These are phyloP conservation scores for Prunus mongolica DNA, from an alignment of 306 rosid species.

Conservation along the genomic window DNA sequence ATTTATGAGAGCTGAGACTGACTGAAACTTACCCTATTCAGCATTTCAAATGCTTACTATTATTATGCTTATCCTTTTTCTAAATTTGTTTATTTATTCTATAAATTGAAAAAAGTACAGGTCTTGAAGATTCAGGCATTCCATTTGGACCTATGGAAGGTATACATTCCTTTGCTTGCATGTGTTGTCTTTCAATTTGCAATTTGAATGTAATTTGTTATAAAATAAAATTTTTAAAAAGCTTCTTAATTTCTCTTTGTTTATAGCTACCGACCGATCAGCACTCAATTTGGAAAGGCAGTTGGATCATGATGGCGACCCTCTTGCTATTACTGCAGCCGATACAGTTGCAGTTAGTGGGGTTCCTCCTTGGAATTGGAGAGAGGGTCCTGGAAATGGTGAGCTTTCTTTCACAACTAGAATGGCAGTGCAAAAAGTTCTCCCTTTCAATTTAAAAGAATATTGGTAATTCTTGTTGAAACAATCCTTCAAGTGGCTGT, in stretches of 20 bases:
- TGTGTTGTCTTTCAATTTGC: not conserved
- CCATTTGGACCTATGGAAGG: slow-evolving; percentile 84
- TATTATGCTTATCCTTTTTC: not conserved
- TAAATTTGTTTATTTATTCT: not conserved
- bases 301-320: slow-evolving; percentile 78
- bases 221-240: not conserved
- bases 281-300: slow-evolving; percentile 75
- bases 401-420: slow-evolving; percentile 1
- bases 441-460: not conserved
- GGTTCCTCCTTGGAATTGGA: slow-evolving; percentile 92
- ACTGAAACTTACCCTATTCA: not conserved
- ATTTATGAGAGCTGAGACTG: not conserved
- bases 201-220: not conserved
- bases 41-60: not conserved
- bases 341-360: slow-evolving; percentile 71
- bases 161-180: slow-evolving; percentile 3
- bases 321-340: slow-evolving; percentile 72
- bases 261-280: slow-evolving; percentile 61
- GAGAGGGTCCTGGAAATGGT: slow-evolving; percentile 81
- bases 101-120: slow-evolving; percentile 29
- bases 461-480: not conserved
- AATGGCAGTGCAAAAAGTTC: not conserved
- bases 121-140: slow-evolving; percentile 66
- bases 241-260: not conserved
- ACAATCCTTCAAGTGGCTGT: not conserved